Conservation (phyloP, 1,139 yeast genomes). For the Pichiaceae sp. region DNA sequence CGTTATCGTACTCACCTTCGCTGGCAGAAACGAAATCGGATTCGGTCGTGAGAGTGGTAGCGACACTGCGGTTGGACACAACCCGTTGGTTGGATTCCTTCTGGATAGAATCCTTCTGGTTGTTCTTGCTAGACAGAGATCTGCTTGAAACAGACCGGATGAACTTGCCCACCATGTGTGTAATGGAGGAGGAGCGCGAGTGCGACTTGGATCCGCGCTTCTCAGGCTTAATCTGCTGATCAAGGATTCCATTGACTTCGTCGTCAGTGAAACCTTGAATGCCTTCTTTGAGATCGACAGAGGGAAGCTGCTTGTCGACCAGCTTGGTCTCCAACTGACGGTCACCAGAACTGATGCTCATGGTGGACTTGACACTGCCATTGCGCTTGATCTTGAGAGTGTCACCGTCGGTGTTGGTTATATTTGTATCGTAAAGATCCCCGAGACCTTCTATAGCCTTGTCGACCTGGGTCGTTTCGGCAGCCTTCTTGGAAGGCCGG, state of each 20-base stretch:
- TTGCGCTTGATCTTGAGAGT: slow-evolving; percentile 16
- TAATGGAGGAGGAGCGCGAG: slow-evolving; percentile 13
- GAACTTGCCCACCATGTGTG: slow-evolving; percentile 16
- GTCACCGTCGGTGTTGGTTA: slow-evolving; percentile 21
- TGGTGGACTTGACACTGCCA: slow-evolving; percentile 17
- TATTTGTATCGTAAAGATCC: slow-evolving; percentile 25
- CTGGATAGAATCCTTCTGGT: slow-evolving; percentile 7
- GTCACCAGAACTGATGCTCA: slow-evolving; percentile 19
- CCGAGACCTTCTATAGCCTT: slow-evolving; percentile 20
- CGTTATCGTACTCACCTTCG: slow-evolving; percentile 17
- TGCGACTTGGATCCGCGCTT: not conserved
- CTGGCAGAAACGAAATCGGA: slow-evolving; percentile 24
- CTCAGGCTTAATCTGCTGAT: not conserved
- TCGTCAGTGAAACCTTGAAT: slow-evolving; percentile 20
- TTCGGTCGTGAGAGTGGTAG: slow-evolving; percentile 18
- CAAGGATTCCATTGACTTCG: slow-evolving; percentile 6
- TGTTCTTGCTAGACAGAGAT: slow-evolving; percentile 3
- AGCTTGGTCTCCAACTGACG: slow-evolving; percentile 18
- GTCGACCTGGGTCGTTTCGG: slow-evolving; percentile 11
- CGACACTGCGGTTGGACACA: slow-evolving; percentile 9
- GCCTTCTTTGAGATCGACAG: slow-evolving; percentile 20
- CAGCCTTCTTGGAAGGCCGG: slow-evolving; percentile 1
- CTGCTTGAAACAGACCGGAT: slow-evolving; percentile 13
- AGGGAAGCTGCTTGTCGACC: slow-evolving; percentile 14
- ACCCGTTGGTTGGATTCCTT: slow-evolving; percentile 10